Conservation (phyloP, 805 yeast species). For the Candida koratica region DNA sequence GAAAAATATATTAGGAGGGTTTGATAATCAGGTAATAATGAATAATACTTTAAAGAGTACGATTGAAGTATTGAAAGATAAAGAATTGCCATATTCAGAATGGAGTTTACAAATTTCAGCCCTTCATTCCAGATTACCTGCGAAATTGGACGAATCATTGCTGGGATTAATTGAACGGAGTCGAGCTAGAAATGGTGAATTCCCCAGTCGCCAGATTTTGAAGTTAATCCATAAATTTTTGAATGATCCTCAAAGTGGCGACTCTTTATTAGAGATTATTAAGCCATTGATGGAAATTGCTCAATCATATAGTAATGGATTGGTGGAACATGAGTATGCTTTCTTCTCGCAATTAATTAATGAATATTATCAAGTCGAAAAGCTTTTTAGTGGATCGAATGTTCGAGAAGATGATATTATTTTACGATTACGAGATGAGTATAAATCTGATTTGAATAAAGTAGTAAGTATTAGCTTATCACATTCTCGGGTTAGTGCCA, state of each 20-base stretch:
- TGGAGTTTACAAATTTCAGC: constrained; percentile 87
- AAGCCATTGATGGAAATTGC: constrained; percentile 76
- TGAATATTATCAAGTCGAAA: constrained; percentile 75
- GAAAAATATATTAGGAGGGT: constrained; percentile 81
- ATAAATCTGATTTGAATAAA: constrained; percentile 66
- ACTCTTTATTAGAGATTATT: constrained; percentile 44
- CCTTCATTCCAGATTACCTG: constrained; percentile 84
- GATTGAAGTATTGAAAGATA: constrained; percentile 69
- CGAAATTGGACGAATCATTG: constrained; percentile 66
- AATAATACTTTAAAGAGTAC: constrained; percentile 72
- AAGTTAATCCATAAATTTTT: constrained; percentile 64
- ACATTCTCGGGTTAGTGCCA: constrained; percentile 89
- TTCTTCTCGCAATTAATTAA: constrained; percentile 67
- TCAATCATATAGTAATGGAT: constrained; percentile 64
- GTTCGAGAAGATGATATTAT: constrained; percentile 86
- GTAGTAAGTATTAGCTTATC: constrained; percentile 77
- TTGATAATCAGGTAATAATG: constrained; percentile 94
- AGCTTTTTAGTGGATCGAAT: constrained; percentile 69
- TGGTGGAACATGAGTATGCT: constrained; percentile 76
- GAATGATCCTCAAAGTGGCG: constrained; percentile 45
- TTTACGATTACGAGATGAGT: constrained; percentile 80
- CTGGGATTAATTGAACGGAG: constrained; percentile 64
- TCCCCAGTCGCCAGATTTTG: constrained; percentile 86
- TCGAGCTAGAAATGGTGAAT: constrained; percentile 64
- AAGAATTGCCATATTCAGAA: constrained; percentile 86